Conservation (phyloP, 164 flowering plant genomes). For the Tetracentron sinense region DNA sequence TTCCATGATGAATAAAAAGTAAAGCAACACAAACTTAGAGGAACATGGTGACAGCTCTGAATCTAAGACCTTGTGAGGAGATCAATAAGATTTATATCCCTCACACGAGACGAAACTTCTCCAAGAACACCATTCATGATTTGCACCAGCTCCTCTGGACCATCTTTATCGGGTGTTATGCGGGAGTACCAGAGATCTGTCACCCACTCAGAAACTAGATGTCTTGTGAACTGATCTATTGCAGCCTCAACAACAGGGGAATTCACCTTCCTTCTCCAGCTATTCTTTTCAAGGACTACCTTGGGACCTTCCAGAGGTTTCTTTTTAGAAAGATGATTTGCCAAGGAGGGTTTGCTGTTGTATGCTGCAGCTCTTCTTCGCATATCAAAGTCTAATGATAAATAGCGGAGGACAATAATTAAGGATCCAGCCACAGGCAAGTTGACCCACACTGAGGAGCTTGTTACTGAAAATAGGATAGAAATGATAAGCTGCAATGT, state of each 20-base stretch:
- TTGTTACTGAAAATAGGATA: constrained; percentile 67
- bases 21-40: constrained; percentile 2
- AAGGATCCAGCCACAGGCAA: constrained; percentile 44
- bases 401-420: constrained; percentile 68
- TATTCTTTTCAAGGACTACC: constrained; percentile 32
- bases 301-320: constrained; percentile 39
- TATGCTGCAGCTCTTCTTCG: constrained; percentile 65
- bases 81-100: constrained; percentile 85
- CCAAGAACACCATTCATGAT: constrained; percentile 80
- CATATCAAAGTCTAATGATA: constrained; percentile 75
- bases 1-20: constrained; percentile 7
- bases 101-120: constrained; percentile 74
- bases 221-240: constrained; percentile 79
- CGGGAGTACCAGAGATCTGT: constrained; percentile 94
- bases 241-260: constrained; percentile 95
- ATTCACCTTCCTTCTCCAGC: constrained; percentile 83
- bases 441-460: constrained; percentile 56
- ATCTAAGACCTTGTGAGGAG: constrained; percentile 74
- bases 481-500: constrained; percentile 4
- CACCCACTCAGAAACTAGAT: constrained; percentile 92
- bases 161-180: constrained; percentile 84
- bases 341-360: constrained; percentile 37
- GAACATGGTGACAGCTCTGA: neutral
- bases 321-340: constrained; percentile 25
- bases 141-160: constrained; percentile 88